phyloP scores from a whole-genome alignment of 768 basidiomycete genomes.

The Dioszegia crocea region DNA sequence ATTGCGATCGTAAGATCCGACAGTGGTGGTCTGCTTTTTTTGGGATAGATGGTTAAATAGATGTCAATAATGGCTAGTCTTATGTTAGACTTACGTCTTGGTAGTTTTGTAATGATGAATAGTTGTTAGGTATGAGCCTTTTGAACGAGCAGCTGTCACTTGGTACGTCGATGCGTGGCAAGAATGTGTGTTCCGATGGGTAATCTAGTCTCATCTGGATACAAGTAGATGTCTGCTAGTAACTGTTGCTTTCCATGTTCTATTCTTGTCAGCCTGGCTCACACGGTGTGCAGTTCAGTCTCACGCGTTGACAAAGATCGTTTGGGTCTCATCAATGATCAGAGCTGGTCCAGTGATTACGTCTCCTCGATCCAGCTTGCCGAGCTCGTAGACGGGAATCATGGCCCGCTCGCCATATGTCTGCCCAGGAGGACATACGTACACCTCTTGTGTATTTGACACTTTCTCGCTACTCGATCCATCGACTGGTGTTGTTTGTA shows the following conservation, averaged over 20 bases:
- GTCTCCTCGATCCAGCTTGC: constrained; percentile 61
- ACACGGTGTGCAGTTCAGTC: neutral
- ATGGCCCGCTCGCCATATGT: constrained; percentile 59
- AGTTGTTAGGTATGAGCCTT: too few relatives aligned
- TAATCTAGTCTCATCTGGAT: neutral
- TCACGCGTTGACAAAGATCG: constrained; percentile 73
- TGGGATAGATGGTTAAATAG: too few relatives aligned
- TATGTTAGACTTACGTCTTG: too few relatives aligned
- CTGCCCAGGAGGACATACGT: constrained; percentile 23
- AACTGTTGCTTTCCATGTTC: constrained; percentile 2
- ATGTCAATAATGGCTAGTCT: too few relatives aligned
- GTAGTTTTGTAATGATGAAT: too few relatives aligned
- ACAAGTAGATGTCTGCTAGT: constrained; percentile 8
- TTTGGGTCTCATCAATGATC: constrained; percentile 92
- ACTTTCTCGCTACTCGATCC: constrained; percentile 32
- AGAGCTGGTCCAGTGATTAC: constrained; percentile 76
- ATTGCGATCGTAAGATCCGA: too few relatives aligned
- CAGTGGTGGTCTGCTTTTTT: too few relatives aligned
- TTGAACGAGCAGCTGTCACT: too few relatives aligned
- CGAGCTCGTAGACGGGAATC: constrained; percentile 73
- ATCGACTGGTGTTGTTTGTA: constrained; percentile 53
- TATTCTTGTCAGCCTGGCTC: neutral
- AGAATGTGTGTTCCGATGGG: too few relatives aligned
- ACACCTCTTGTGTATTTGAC: constrained; percentile 22
- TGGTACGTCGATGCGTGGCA: too few relatives aligned